Evolutionary conservation across 2,329 filamentous ascomycete species (phyloP).

Genomic region (Aureobasidium namibiae): DNA sequence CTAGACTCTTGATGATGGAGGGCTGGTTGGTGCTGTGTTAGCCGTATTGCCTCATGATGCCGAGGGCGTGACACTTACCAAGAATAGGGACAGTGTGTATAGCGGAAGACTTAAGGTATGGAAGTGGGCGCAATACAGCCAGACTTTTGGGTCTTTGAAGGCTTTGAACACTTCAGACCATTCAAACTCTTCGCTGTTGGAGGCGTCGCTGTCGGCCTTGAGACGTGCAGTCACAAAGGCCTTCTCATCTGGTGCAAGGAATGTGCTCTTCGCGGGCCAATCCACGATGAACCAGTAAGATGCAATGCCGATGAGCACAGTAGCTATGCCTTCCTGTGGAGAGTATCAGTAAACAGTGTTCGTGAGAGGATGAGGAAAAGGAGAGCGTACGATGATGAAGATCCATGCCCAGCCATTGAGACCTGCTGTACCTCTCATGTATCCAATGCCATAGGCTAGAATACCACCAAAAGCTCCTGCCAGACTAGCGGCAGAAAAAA

Average conservation of each 20-base stretch:
- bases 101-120: constrained; percentile 61
- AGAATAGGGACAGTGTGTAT: constrained; percentile 38
- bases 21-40: constrained; percentile 21
- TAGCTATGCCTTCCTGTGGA: constrained; percentile 52
- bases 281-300: constrained; percentile 50
- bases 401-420: constrained; percentile 68
- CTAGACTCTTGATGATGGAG: constrained; percentile 60
- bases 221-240: constrained; percentile 54
- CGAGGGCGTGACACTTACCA: constrained; percentile 28
- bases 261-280: constrained; percentile 44
- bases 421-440: constrained; percentile 51
- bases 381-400: constrained; percentile 51
- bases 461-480: constrained; percentile 31
- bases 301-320: constrained; percentile 44
- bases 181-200: constrained; percentile 57
- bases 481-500: constrained; percentile 27
- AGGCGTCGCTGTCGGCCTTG: constrained; percentile 60
- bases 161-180: constrained; percentile 60
- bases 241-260: constrained; percentile 51
- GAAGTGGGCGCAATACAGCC: constrained; percentile 63
- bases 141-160: constrained; percentile 60
- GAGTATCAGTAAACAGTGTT: neutral
- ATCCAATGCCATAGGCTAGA: constrained; percentile 37
- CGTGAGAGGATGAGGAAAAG: neutral
- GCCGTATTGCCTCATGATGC: neutral